Percentiles rank a stretch among this genome's conserved stretches.
These are phyloP conservation scores for Zymoseptoria tritici DNA, from an alignment of 2,329 filamentous ascomycete species.

Conservation along the genomic window DNA sequence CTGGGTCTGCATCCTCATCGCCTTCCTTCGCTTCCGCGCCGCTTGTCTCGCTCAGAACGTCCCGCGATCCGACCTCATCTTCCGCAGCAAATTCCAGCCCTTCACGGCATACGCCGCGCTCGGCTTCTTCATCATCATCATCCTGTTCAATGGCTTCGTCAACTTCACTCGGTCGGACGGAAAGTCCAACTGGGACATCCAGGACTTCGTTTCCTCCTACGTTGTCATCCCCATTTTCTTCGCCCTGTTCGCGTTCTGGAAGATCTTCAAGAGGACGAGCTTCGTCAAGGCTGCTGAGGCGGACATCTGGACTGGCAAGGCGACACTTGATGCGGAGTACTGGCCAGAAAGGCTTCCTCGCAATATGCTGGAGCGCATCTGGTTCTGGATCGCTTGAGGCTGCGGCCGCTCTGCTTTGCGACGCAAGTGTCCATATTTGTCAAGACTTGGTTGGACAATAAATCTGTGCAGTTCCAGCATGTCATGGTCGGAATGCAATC, in stretches of 20 bases:
- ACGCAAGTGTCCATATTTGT: background rate
- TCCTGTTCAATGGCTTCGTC: constrained; percentile 56
- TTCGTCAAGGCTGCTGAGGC: constrained; percentile 35
- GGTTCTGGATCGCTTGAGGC: constrained; percentile 36
- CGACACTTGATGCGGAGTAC: constrained; percentile 38
- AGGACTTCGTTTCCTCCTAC: constrained; percentile 43
- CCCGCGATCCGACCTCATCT: constrained; percentile 38
- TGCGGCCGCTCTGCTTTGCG: background rate
- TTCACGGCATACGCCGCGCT: constrained; percentile 55
- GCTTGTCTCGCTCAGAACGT: constrained; percentile 26
- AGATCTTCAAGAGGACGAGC: constrained; percentile 56
- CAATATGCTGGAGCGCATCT: constrained; percentile 41
- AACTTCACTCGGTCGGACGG: constrained; percentile 47
- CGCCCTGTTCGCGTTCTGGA: constrained; percentile 54
- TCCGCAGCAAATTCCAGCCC: constrained; percentile 41
- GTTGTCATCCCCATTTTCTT: constrained; percentile 29
- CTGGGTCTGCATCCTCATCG: constrained; percentile 24
- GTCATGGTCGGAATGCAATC: background rate
- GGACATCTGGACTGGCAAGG: constrained; percentile 43
- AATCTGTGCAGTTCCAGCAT: background rate
- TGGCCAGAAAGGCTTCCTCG: constrained; percentile 38
- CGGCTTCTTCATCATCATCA: constrained; percentile 51
- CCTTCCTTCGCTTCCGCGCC: constrained; percentile 26
- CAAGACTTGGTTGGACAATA: background rate
- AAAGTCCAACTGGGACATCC: constrained; percentile 33